Evolutionary conservation across 2,329 filamentous ascomycete genomes (phyloP).

Genomic region (Exophiala phaeomuriformis): DNA sequence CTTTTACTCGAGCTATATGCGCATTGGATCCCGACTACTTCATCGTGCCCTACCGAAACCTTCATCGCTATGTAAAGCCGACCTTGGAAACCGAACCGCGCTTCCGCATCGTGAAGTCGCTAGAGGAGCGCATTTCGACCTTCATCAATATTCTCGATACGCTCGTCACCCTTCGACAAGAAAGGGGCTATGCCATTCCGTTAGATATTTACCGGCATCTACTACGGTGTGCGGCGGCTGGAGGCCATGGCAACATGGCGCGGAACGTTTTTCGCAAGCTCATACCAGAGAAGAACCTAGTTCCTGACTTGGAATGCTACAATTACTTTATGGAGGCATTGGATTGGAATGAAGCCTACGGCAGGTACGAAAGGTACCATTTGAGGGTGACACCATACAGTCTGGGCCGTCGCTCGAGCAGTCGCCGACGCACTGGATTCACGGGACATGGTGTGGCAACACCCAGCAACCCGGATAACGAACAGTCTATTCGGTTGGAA

Average conservation of each 20-base stretch:
- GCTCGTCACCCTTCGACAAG: slow-evolving; percentile 36
- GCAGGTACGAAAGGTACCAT: slow-evolving; percentile 36
- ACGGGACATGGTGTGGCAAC: slow-evolving; percentile 26
- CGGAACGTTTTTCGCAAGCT: slow-evolving; percentile 40
- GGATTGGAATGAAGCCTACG: slow-evolving; percentile 41
- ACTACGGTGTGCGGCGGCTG: slow-evolving; percentile 45
- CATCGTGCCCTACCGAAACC: slow-evolving; percentile 40
- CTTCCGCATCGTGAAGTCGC: slow-evolving; percentile 36
- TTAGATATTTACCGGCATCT: slow-evolving; percentile 47
- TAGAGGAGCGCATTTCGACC: slow-evolving; percentile 35
- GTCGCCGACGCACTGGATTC: slow-evolving; percentile 18
- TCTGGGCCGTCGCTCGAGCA: slow-evolving; percentile 23
- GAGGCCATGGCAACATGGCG: slow-evolving; percentile 41
- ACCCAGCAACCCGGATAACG: slow-evolving; percentile 8
- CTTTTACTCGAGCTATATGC: slow-evolving; percentile 43
- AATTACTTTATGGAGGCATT: slow-evolving; percentile 48
- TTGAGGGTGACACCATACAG: slow-evolving; percentile 32
- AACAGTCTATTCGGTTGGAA: slow-evolving; percentile 17
- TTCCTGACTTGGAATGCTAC: slow-evolving; percentile 46
- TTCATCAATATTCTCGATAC: slow-evolving; percentile 35
- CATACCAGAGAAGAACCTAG: slow-evolving; percentile 35
- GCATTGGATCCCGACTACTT: slow-evolving; percentile 54
- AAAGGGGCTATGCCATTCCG: slow-evolving; percentile 34
- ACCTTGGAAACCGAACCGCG: slow-evolving; percentile 30
- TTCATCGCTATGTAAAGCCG: slow-evolving; percentile 46